Conservation (phyloP, 176 grass and related monocot genomes). For the Hyparrhenia diplandra region DNA sequence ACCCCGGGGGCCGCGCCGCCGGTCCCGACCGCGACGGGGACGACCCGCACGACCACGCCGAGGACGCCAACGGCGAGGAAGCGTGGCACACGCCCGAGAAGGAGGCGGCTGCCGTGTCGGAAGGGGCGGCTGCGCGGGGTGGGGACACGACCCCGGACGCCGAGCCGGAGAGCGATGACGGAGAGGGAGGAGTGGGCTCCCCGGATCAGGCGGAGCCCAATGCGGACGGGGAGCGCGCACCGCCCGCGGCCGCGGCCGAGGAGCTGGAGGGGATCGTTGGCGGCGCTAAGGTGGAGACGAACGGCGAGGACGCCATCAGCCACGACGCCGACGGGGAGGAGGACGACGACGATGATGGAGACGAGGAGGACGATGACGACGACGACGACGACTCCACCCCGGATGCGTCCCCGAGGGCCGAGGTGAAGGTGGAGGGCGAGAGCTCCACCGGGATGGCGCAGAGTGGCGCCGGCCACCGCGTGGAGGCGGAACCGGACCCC, state of each 20-base stretch:
- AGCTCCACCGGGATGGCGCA: constrained; percentile 24
- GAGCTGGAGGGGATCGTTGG: constrained; percentile 11
- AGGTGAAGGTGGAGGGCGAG: constrained; percentile 43
- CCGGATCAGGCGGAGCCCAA: constrained; percentile 44
- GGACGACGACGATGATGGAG: constrained; percentile 23
- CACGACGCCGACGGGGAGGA: constrained; percentile 44
- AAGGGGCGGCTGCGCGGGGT: neutral
- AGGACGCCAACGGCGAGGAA: constrained; percentile 29
- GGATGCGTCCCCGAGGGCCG: constrained; percentile 37
- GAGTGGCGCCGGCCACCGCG: constrained; percentile 34
- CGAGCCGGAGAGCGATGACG: constrained; percentile 32
- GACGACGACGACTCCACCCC: constrained; percentile 40
- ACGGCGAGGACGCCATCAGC: constrained; percentile 39
- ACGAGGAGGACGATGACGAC: constrained; percentile 17
- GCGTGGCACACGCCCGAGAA: neutral
- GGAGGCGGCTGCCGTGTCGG: constrained; percentile 21
- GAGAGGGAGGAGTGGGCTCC: constrained; percentile 23
- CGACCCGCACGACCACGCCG: constrained; percentile 21
- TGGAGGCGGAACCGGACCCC: constrained; percentile 36
- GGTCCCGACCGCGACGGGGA: constrained; percentile 24
- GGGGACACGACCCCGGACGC: constrained; percentile 7
- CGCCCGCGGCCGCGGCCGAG: neutral
- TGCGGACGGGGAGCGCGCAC: constrained; percentile 6
- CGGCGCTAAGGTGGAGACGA: constrained; percentile 28
- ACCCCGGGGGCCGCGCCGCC: constrained; percentile 32